A percentile compares a stretch with the other conserved stretches of the same genome.
These are phyloP conservation scores for Davidsoniella virescens DNA, from an alignment of 2,329 filamentous ascomycete species.

Conservation along the genomic window DNA sequence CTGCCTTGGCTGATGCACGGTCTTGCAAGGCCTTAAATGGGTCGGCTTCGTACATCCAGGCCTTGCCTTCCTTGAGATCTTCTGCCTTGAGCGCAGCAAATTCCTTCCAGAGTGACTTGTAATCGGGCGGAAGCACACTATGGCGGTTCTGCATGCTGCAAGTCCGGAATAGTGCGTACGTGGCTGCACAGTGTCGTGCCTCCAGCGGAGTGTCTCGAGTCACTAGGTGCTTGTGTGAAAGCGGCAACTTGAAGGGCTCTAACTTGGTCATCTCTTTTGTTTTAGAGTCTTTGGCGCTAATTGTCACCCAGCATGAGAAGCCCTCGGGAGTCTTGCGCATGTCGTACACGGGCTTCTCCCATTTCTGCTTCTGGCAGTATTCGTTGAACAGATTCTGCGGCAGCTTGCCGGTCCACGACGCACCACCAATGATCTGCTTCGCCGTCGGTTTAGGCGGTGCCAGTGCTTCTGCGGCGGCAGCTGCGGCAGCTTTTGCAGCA, in stretches of 20 bases:
- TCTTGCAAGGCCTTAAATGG: slow-evolving; percentile 72
- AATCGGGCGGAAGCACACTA: slow-evolving; percentile 81
- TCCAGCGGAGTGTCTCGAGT: slow-evolving; percentile 68
- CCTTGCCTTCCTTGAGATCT: slow-evolving; percentile 59
- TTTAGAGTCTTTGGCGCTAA: slow-evolving; percentile 62
- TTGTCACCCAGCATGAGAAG: slow-evolving; percentile 64
- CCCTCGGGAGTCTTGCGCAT: slow-evolving; percentile 60
- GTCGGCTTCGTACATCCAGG: slow-evolving; percentile 90
- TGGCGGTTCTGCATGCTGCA: slow-evolving; percentile 94
- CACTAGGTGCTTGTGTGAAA: slow-evolving; percentile 59
- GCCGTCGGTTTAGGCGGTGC: slow-evolving; percentile 44
- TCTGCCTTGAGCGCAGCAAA: slow-evolving; percentile 69
- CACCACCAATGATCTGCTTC: slow-evolving; percentile 77
- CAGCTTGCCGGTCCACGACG: slow-evolving; percentile 94
- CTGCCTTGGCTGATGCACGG: slow-evolving; percentile 59
- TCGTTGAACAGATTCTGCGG: slow-evolving; percentile 87
- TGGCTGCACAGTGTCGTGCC: slow-evolving; percentile 82
- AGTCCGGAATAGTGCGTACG: slow-evolving; percentile 79
- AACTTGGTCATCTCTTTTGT: slow-evolving; percentile 61
- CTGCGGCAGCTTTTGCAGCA: slow-evolving; percentile 7
- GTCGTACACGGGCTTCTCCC: slow-evolving; percentile 85
- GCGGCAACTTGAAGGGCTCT: slow-evolving; percentile 68
- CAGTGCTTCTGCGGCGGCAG: slow-evolving; percentile 11
- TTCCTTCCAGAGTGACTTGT: slow-evolving; percentile 81
- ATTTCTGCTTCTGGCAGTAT: slow-evolving; percentile 89